These are phyloP conservation scores for Phaseolus coccineus DNA, from an alignment of 331 rosid species.

Conservation along the genomic window DNA sequence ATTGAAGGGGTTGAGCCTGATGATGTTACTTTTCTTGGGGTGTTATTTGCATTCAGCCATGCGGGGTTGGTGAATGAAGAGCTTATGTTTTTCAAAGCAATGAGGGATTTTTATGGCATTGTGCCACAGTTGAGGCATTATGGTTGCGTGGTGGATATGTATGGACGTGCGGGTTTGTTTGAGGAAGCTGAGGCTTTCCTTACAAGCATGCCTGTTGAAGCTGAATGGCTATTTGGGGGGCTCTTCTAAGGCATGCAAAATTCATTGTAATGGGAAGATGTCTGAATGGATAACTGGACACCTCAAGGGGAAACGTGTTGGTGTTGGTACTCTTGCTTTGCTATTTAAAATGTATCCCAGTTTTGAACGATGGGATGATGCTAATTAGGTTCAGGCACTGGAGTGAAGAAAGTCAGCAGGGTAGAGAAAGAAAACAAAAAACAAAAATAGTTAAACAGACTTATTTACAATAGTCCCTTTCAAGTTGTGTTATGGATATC, in stretches of 20 bases:
- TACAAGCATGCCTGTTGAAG: slow-evolving; percentile 66
- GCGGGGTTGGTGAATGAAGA: slow-evolving; percentile 68
- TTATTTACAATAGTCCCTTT: too few relatives aligned
- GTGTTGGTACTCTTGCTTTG: slow-evolving; percentile 74
- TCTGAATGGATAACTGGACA: slow-evolving; percentile 58
- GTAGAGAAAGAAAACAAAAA: slow-evolving; percentile 44
- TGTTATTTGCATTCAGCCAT: slow-evolving; percentile 81
- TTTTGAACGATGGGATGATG: slow-evolving; percentile 78
- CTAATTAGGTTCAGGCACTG: slow-evolving; percentile 60
- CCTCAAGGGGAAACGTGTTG: slow-evolving; percentile 49
- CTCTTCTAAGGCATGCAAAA: slow-evolving; percentile 80
- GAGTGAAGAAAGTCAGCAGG: slow-evolving; percentile 82
- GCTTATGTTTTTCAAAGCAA: slow-evolving; percentile 66
- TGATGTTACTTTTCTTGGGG: slow-evolving; percentile 70
- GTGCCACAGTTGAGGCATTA: slow-evolving; percentile 63
- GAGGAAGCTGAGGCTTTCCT: slow-evolving; percentile 74
- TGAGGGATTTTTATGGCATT: slow-evolving; percentile 61
- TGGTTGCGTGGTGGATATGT: slow-evolving; percentile 77
- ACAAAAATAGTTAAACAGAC: too few relatives aligned
- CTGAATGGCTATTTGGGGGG: slow-evolving; percentile 72
- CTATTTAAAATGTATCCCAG: slow-evolving; percentile 71
- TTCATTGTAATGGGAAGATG: slow-evolving; percentile 71
- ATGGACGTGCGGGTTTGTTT: slow-evolving; percentile 73
- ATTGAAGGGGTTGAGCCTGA: slow-evolving; percentile 73
- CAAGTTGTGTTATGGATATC: too few relatives aligned